Conservation (phyloP, 2,329 filamentous ascomycete species). For the Botrytis byssoidea region DNA sequence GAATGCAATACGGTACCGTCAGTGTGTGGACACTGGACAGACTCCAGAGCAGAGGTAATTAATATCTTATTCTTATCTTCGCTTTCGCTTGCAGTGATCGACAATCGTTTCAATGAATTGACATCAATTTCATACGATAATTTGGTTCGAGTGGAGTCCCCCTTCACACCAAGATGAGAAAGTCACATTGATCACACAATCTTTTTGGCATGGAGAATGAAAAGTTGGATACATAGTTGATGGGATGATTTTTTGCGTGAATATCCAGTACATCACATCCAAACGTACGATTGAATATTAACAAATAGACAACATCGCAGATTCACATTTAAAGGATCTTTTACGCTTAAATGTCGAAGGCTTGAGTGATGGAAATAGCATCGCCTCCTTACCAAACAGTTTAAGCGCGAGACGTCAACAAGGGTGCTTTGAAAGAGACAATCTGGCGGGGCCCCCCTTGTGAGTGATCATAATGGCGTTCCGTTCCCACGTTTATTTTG, state of each 20-base stretch:
- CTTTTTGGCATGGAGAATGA: no score
- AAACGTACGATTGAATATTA: no score
- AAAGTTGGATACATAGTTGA: no score
- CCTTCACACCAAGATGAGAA: not conserved
- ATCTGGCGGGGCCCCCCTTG: conserved; percentile 9
- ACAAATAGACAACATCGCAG: not conserved
- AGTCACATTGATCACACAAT: no score
- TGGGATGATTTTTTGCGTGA: not conserved
- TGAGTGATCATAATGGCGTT: conserved; percentile 9
- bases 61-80: not conserved
- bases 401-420: conserved; percentile 4
- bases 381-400: not conserved
- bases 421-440: not conserved
- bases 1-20: no score
- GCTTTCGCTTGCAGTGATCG: not conserved
- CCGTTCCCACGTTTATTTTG: not conserved
- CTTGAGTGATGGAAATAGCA: not conserved
- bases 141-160: not conserved
- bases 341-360: not conserved
- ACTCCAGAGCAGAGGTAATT: no score
- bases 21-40: no score
- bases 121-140: not conserved
- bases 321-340: not conserved
- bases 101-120: not conserved
- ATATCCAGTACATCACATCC: not conserved